Conservation (phyloP, 805 yeast species). For the Saccharomyces mikatae region DNA sequence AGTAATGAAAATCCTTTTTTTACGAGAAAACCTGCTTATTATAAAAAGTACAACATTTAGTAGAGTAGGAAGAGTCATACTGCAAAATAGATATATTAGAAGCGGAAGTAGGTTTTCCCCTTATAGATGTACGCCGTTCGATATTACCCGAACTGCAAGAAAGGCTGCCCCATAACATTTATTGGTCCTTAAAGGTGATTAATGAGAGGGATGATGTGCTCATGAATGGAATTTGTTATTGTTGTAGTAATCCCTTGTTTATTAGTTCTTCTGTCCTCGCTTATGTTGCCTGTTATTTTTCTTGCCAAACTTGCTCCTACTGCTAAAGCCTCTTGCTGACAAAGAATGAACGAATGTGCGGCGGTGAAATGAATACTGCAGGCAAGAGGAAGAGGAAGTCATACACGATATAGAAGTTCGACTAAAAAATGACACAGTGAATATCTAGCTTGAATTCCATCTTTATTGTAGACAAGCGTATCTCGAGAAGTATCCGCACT, state of each 20-base stretch:
- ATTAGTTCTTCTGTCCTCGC: background rate
- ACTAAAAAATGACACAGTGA: background rate
- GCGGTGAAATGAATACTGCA: background rate
- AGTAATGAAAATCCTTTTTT: background rate
- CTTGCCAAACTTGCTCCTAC: background rate
- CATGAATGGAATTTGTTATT: background rate
- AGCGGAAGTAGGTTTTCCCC: background rate
- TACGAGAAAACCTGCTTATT: background rate
- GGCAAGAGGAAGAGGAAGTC: background rate
- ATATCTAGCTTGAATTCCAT: background rate
- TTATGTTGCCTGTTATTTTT: background rate
- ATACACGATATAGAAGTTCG: background rate
- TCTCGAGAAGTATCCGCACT: background rate
- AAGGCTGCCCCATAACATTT: background rate
- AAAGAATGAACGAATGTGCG: background rate
- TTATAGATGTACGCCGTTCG: background rate
- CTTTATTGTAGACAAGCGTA: background rate
- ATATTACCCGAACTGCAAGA: background rate
- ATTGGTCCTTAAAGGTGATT: background rate
- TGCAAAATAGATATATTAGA: background rate
- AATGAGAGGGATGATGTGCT: background rate
- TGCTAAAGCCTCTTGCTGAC: background rate
- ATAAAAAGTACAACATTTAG: background rate
- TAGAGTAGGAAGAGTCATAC: background rate
- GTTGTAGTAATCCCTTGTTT: background rate